These are phyloP conservation scores for Senna tora DNA, from an alignment of 306 rosid species.

Conservation along the genomic window DNA sequence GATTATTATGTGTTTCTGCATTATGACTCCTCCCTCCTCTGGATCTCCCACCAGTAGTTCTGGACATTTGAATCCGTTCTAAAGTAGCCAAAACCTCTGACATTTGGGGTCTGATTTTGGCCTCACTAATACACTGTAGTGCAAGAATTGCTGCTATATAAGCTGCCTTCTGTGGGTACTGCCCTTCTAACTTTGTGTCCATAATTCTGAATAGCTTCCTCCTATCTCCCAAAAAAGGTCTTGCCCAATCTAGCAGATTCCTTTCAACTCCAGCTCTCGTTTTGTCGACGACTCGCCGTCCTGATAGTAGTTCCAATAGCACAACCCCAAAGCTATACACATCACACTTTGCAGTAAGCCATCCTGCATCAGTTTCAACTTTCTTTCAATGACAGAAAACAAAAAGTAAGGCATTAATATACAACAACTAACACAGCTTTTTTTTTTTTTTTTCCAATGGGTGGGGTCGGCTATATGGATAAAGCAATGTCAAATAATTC, in stretches of 20 bases:
- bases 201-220: constrained; percentile 70
- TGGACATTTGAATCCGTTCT: constrained; percentile 52
- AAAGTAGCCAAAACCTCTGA: constrained; percentile 55
- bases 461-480: too few species aligned
- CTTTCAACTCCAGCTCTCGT: constrained; percentile 56
- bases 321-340: constrained; percentile 83
- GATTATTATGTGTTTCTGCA: constrained; percentile 24
- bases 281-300: constrained; percentile 63
- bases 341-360: constrained; percentile 65
- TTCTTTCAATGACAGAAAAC: neutral
- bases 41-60: constrained; percentile 43
- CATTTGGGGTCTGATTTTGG: constrained; percentile 68
- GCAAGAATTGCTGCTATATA: constrained; percentile 62
- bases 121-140: constrained; percentile 52
- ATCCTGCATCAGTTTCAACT: constrained; percentile 49
- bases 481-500: too few species aligned
- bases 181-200: constrained; percentile 78
- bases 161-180: constrained; percentile 68
- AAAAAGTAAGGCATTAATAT: too few species aligned
- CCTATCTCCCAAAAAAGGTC: constrained; percentile 60
- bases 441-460: too few species aligned
- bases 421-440: too few species aligned
- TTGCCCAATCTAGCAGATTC: constrained; percentile 71
- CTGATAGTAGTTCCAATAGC: constrained; percentile 63
- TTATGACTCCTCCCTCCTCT: constrained; percentile 37